These are phyloP conservation scores for Hymenoscyphus salicellus DNA, from an alignment of 2,329 filamentous ascomycete genomes.

Conservation along the genomic window DNA sequence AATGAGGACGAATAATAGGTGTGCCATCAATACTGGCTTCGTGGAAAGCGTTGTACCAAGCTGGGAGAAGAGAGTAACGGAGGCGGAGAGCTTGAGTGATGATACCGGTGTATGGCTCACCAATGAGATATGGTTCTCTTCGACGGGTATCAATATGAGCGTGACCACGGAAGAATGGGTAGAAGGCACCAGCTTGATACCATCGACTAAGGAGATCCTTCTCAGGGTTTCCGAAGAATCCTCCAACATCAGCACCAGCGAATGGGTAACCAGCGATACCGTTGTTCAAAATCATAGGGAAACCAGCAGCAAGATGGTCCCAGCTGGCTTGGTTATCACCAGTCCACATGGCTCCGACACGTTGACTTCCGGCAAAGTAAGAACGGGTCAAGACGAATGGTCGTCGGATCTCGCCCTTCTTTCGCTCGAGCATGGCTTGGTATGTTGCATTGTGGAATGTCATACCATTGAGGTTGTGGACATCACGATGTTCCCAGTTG, in stretches of 20 bases:
- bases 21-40: conserved; percentile 78
- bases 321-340: conserved; percentile 94
- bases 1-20: conserved; percentile 87
- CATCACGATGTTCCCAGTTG: conserved; percentile 92
- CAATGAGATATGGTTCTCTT: conserved; percentile 85
- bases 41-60: conserved; percentile 97
- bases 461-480: conserved; percentile 94
- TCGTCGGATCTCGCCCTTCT: conserved; percentile 78
- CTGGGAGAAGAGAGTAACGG: conserved; percentile 82
- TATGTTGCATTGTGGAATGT: conserved; percentile 95
- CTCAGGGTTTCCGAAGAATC: conserved; percentile 95
- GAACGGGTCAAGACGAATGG: conserved; percentile 92
- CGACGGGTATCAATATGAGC: conserved; percentile 95
- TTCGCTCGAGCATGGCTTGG: conserved; percentile 76
- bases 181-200: conserved; percentile 96
- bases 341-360: conserved; percentile 95
- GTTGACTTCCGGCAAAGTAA: conserved; percentile 88
- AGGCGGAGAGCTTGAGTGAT: conserved; percentile 84
- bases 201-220: conserved; percentile 88
- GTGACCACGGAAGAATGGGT: conserved; percentile 96
- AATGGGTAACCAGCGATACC: conserved; percentile 93
- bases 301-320: conserved; percentile 82
- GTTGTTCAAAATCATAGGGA: conserved; percentile 92
- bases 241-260: conserved; percentile 90
- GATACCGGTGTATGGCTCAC: conserved; percentile 80